phyloP scores from a whole-genome alignment of 2,329 filamentous ascomycete genomes.

The Colletotrichum tropicale region DNA sequence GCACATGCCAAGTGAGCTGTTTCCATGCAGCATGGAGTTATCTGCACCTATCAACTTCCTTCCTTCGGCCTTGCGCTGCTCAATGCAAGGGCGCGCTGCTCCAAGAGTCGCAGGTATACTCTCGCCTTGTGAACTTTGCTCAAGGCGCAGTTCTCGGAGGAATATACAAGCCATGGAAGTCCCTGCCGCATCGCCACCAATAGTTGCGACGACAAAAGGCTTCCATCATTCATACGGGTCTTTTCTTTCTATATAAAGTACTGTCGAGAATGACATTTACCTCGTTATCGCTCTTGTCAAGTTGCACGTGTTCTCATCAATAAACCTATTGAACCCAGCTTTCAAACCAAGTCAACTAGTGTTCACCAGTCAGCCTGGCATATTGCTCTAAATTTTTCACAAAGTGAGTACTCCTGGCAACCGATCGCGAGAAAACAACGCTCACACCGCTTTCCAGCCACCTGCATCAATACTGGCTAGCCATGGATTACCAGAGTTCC shows the following conservation, averaged over 20 bases:
- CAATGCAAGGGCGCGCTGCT: background rate
- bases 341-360: background rate
- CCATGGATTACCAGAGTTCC: background rate
- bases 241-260: background rate
- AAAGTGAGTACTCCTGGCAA: background rate
- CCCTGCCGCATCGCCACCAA: background rate
- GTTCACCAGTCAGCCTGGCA: accelerated
- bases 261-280: accelerated
- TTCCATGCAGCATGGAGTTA: background rate
- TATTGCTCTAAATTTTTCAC: background rate
- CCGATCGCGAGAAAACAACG: accelerated
- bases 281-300: background rate
- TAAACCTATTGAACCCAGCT: background rate
- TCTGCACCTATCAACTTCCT: background rate
- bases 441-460: background rate
- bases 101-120: background rate
- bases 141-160: background rate
- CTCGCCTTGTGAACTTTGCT: background rate
- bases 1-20: slow-evolving; percentile 2
- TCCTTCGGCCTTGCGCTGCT: background rate
- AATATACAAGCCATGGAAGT: background rate
- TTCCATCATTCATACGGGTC: background rate
- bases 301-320: background rate
- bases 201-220: background rate
- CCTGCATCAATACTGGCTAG: background rate